Percentiles rank a stretch among this genome's conserved stretches.
Conservation (phyloP, 139 green algal genomes). For the Chlorella sp. region DNA sequence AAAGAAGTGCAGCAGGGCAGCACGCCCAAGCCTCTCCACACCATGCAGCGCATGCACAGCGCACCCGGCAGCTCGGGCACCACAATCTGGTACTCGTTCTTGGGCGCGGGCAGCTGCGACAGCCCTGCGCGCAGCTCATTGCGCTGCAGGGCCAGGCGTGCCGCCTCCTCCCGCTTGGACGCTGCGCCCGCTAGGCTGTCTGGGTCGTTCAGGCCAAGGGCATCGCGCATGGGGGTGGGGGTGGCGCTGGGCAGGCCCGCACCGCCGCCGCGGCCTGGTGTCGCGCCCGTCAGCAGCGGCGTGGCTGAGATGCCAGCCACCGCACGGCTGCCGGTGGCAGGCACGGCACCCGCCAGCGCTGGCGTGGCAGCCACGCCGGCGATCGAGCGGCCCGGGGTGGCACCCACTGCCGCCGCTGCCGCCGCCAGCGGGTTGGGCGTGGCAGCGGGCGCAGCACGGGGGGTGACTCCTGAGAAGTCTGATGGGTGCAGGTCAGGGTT, state of each 20-base stretch:
- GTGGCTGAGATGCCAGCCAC: conserved; percentile 16
- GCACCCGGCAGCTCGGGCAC: conserved; percentile 69
- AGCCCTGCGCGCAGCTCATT: conserved; percentile 78
- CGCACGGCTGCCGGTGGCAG: conserved; percentile 21
- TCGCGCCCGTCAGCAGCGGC: conserved; percentile 24
- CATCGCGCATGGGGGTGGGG: conserved; percentile 80
- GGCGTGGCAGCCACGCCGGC: conserved; percentile 9
- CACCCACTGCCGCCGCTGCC: background rate
- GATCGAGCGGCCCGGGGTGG: conserved; percentile 23
- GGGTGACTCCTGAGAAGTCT: conserved; percentile 85
- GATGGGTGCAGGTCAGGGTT: conserved; percentile 79
- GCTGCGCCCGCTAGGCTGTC: conserved; percentile 27
- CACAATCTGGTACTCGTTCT: conserved; percentile 92
- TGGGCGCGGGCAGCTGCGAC: conserved; percentile 79
- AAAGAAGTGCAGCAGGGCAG: no score
- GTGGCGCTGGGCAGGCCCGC: conserved; percentile 44
- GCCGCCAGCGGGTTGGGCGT: conserved; percentile 80
- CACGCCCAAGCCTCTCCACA: background rate
- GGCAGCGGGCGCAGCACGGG: conserved; percentile 40
- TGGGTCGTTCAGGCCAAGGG: conserved; percentile 89
- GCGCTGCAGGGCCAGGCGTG: conserved; percentile 41
- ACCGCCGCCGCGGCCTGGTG: conserved; percentile 4
- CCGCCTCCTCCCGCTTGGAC: conserved; percentile 38
- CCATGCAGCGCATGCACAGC: no score
- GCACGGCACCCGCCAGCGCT: conserved; percentile 4